A percentile compares a stretch with the other conserved stretches of the same genome.
Conservation (phyloP, 2,329 filamentous ascomycete species). For the Dactylellina sp. region DNA sequence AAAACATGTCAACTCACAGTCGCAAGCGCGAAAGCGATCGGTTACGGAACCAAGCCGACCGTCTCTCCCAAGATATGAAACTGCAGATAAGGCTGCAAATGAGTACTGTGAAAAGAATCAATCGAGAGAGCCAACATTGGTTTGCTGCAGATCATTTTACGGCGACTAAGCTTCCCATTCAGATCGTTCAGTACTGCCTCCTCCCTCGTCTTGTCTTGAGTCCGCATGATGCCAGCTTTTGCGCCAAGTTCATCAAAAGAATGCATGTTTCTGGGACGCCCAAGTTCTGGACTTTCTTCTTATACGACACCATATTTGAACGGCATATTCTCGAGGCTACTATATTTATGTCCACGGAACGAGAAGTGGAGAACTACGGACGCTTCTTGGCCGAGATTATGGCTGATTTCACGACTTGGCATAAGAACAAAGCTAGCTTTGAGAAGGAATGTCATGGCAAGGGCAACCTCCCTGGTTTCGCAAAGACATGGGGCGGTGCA, state of each 20-base stretch:
- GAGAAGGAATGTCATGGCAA: conserved; percentile 84
- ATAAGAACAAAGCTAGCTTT: conserved; percentile 79
- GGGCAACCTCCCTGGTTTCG: conserved; percentile 76
- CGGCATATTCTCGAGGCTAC: conserved; percentile 82
- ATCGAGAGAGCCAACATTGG: conserved; percentile 81
- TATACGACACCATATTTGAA: conserved; percentile 86
- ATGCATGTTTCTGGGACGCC: conserved; percentile 86
- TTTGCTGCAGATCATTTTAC: conserved; percentile 75
- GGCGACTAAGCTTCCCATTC: conserved; percentile 76
- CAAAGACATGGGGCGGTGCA: conserved; percentile 71
- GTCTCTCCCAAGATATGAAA: conserved; percentile 78
- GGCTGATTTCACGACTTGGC: conserved; percentile 84
- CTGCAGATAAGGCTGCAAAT: conserved; percentile 75
- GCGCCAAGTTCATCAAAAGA: conserved; percentile 85
- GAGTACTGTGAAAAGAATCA: conserved; percentile 76
- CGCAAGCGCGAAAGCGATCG: conserved; percentile 74
- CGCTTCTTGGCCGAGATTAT: conserved; percentile 87
- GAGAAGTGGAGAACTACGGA: conserved; percentile 92
- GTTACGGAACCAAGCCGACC: conserved; percentile 75
- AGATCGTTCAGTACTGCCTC: conserved; percentile 88
- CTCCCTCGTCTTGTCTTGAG: conserved; percentile 88
- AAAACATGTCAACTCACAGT: conserved; percentile 65
- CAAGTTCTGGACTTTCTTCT: conserved; percentile 84
- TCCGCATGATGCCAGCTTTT: conserved; percentile 87
- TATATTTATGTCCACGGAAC: conserved; percentile 88